Percentiles rank a stretch among this genome's conserved stretches.
Conservation (phyloP, 257 asterid genomes). For the Solanum chilense region DNA sequence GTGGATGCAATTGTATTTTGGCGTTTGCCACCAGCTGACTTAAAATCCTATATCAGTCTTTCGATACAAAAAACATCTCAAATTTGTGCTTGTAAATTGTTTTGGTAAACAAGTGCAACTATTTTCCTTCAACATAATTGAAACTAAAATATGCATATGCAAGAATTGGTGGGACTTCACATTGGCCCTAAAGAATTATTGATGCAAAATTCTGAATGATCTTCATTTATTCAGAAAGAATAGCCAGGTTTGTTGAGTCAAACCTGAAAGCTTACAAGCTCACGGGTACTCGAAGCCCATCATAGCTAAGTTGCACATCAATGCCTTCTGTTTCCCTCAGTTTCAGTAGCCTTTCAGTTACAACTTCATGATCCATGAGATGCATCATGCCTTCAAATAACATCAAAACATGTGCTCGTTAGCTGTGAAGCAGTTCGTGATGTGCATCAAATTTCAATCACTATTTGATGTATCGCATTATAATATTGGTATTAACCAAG, state of each 20-base stretch:
- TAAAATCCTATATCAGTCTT: background rate
- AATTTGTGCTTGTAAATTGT: background rate
- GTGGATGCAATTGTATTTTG: background rate
- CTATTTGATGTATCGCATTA: background rate
- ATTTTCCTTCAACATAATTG: background rate
- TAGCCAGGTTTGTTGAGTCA: background rate
- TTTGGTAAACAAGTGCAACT: background rate
- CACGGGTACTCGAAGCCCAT: constrained; percentile 76
- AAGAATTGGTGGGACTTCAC: background rate
- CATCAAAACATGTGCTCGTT: background rate
- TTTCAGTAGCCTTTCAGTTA: constrained; percentile 48
- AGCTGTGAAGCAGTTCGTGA: background rate
- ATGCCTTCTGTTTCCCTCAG: constrained; percentile 75
- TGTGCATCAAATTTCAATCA: background rate
- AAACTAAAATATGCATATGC: background rate
- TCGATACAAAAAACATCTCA: background rate
- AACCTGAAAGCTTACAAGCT: constrained; percentile 21
- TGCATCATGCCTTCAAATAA: constrained; percentile 88
- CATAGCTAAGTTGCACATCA: constrained; percentile 78
- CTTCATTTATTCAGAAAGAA: background rate
- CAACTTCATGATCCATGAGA: constrained; percentile 84
- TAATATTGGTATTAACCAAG: background rate
- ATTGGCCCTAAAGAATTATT: background rate
- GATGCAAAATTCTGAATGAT: background rate
- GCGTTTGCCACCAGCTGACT: background rate